Conservation (phyloP, 495 filamentous ascomycete species). For the Penicillium verhagenii region DNA sequence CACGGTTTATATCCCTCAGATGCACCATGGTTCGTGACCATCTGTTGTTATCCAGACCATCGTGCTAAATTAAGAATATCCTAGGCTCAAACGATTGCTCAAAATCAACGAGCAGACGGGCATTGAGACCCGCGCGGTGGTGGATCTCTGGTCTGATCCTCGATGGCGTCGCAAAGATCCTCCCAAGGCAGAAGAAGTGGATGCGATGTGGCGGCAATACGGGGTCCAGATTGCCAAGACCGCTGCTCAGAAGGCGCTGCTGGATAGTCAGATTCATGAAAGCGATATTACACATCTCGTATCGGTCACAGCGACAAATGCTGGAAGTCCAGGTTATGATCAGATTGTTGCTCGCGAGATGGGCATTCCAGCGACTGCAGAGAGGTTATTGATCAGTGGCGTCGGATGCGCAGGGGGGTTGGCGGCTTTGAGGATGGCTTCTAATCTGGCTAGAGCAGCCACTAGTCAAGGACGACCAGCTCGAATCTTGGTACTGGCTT, state of each 20-base stretch:
- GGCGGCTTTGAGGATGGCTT: slow-evolving; percentile 58
- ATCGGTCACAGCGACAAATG: slow-evolving; percentile 64
- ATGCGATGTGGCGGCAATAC: slow-evolving; percentile 53
- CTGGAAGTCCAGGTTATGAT: slow-evolving; percentile 68
- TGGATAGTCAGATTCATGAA: slow-evolving; percentile 44
- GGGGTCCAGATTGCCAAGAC: slow-evolving; percentile 57
- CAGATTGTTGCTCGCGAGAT: slow-evolving; percentile 58
- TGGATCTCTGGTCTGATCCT: slow-evolving; percentile 56
- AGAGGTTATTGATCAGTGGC: slow-evolving; percentile 61
- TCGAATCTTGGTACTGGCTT: slow-evolving; percentile 50
- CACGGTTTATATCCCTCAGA: background rate
- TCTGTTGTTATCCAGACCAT: background rate
- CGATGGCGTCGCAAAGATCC: slow-evolving; percentile 33
- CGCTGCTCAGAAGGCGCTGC: slow-evolving; percentile 59
- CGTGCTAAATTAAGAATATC: background rate
- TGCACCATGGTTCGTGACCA: background rate
- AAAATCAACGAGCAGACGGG: slow-evolving; percentile 63
- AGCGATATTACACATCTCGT: slow-evolving; percentile 63
- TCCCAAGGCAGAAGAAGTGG: slow-evolving; percentile 56
- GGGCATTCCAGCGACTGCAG: slow-evolving; percentile 46
- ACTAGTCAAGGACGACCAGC: slow-evolving; percentile 39
- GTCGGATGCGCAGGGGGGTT: slow-evolving; percentile 66
- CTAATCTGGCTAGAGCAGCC: slow-evolving; percentile 60
- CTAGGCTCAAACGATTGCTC: slow-evolving; percentile 50
- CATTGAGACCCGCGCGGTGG: slow-evolving; percentile 59